Conservation (phyloP, 2,329 filamentous ascomycete species). For the Fusarium sp. region DNA sequence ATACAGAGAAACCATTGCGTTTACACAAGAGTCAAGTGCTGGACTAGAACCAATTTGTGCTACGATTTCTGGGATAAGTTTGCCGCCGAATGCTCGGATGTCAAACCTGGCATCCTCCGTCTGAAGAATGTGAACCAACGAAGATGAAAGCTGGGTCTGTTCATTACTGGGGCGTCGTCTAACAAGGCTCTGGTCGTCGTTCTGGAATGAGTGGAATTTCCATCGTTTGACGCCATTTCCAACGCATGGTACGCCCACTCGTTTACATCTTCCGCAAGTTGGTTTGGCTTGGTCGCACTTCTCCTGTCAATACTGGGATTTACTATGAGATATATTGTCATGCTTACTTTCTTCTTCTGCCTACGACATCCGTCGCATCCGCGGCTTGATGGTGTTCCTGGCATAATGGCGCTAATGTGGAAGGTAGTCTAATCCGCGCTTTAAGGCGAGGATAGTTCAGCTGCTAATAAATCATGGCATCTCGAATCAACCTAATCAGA, state of each 20-base stretch:
- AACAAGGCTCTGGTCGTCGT: neutral
- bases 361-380: slow-evolving; percentile 28
- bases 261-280: slow-evolving; percentile 30
- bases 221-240: slow-evolving; percentile 35
- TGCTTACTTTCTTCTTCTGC: slow-evolving; percentile 33
- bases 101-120: slow-evolving; percentile 35
- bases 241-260: slow-evolving; percentile 23
- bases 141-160: slow-evolving; percentile 12
- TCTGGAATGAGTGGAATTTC: slow-evolving; percentile 21
- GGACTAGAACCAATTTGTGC: slow-evolving; percentile 22
- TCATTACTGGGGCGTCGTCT: slow-evolving; percentile 23
- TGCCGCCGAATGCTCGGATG: slow-evolving; percentile 29
- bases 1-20: slow-evolving; percentile 28
- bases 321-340: neutral
- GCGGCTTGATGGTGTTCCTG: slow-evolving; percentile 25
- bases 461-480: neutral
- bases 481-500: neutral
- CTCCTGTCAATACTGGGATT: neutral
- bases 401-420: neutral
- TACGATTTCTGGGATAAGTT: slow-evolving; percentile 26
- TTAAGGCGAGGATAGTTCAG: neutral
- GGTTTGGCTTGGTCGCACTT: slow-evolving; percentile 29
- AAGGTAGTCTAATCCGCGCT: neutral
- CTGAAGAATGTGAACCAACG: slow-evolving; percentile 27
- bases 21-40: slow-evolving; percentile 25